Evolutionary conservation across 2,329 filamentous ascomycete species (phyloP).

Genomic region (Ophiostoma himal-ulmi): DNA sequence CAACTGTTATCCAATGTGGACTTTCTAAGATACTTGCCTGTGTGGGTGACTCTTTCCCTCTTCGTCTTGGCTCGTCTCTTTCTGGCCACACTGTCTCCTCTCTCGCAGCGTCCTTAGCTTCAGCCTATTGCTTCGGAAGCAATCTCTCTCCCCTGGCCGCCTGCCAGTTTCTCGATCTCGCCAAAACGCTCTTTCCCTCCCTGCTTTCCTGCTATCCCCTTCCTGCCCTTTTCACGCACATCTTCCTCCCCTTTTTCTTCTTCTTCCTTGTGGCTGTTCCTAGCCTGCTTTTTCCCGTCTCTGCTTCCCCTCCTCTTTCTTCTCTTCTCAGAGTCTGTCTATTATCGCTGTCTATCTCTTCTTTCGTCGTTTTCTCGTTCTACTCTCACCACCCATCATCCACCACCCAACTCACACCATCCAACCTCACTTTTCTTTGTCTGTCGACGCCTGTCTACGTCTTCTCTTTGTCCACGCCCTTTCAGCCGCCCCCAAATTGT

Average conservation of each 20-base stretch:
- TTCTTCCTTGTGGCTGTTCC: slow-evolving; percentile 9
- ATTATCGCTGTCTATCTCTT: not conserved
- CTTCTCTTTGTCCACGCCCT: not conserved
- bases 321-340: not conserved
- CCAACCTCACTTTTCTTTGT: not conserved
- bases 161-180: slow-evolving; percentile 19
- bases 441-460: not conserved
- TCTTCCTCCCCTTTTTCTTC: slow-evolving; percentile 14
- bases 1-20: not conserved
- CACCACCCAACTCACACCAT: not conserved
- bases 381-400: not conserved
- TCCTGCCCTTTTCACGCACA: slow-evolving; percentile 17
- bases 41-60: slow-evolving; percentile 1
- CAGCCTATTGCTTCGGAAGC: slow-evolving; percentile 17
- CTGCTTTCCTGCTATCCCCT: slow-evolving; percentile 12
- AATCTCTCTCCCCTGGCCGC: slow-evolving; percentile 19
- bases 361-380: not conserved
- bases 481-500: slow-evolving; percentile 10
- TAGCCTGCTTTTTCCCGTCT: not conserved
- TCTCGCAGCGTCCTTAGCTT: slow-evolving; percentile 12
- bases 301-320: not conserved
- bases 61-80: not conserved
- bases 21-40: not conserved
- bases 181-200: slow-evolving; percentile 7
- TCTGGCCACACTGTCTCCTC: not conserved